Evolutionary conservation across 108 stramenopile genomes (phyloP).

Genomic region (Fragilaria crotonensis): DNA sequence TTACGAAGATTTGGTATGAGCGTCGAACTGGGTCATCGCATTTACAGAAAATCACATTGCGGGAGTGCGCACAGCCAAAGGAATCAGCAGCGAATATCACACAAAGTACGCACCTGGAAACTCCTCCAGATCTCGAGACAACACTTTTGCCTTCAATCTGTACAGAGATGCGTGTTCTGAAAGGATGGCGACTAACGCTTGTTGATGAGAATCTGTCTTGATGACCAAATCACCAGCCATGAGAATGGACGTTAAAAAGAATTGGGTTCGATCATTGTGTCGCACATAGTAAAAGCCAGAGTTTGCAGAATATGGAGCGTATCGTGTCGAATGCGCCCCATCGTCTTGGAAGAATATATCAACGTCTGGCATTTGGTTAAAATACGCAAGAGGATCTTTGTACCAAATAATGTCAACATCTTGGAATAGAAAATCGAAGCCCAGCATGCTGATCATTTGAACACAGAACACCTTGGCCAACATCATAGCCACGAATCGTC

Average conservation of each 20-base stretch:
- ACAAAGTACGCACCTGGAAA: no score
- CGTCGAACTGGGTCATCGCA: no score
- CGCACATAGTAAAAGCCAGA: constrained; percentile 83
- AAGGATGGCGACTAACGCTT: constrained; percentile 44
- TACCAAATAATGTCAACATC: constrained; percentile 43
- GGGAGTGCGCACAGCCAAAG: no score
- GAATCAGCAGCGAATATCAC: no score
- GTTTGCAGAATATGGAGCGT: constrained; percentile 40
- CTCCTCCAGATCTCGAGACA: constrained; percentile 36
- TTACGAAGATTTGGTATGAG: no score
- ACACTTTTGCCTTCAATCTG: constrained; percentile 63
- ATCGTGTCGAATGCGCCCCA: constrained; percentile 46
- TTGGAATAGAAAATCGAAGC: constrained; percentile 63
- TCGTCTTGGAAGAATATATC: constrained; percentile 87
- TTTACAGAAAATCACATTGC: no score
- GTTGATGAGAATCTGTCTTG: constrained; percentile 56
- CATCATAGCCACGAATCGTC: constrained; percentile 64
- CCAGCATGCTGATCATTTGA: constrained; percentile 42
- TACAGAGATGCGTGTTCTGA: constrained; percentile 43
- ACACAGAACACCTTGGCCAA: constrained; percentile 56
- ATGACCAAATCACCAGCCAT: constrained; percentile 55
- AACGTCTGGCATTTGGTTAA: constrained; percentile 15
- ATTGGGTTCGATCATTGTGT: constrained; percentile 42
- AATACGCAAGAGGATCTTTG: background rate
- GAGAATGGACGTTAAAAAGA: constrained; percentile 45